These are phyloP conservation scores for Sphagnum contortum DNA, from an alignment of 225 moss, liverwort and hornwort genomes.

Conservation along the genomic window DNA sequence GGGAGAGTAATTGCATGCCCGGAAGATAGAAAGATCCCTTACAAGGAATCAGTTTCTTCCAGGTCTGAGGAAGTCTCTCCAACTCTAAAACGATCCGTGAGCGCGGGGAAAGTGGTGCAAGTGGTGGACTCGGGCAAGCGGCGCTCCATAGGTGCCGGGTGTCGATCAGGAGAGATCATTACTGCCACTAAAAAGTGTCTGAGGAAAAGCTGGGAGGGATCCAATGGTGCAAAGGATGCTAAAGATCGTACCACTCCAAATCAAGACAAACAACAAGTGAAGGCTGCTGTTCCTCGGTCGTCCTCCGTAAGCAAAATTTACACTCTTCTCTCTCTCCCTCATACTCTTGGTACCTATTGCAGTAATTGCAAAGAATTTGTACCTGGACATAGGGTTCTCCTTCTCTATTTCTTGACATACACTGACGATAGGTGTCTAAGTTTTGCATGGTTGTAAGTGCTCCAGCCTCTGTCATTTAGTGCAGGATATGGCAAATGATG, in stretches of 20 bases:
- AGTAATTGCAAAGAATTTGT: no score
- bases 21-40: constrained; percentile 53
- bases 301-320: constrained; percentile 34
- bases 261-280: constrained; percentile 31
- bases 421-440: background rate
- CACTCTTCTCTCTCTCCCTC: background rate
- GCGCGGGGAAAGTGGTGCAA: constrained; percentile 32
- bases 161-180: constrained; percentile 19
- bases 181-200: constrained; percentile 31
- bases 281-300: constrained; percentile 30
- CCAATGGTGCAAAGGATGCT: constrained; percentile 24
- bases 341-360: background rate
- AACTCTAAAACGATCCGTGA: constrained; percentile 35
- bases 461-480: no score
- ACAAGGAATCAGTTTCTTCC: constrained; percentile 27
- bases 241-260: constrained; percentile 38
- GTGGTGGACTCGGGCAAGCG: constrained; percentile 32
- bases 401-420: constrained; percentile 1
- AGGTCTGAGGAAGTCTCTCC: constrained; percentile 42
- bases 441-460: background rate
- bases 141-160: constrained; percentile 28
- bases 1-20: constrained; percentile 54
- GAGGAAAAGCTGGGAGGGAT: constrained; percentile 63
- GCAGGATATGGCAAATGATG: no score
- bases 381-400: background rate